Percentiles rank a stretch among this genome's conserved stretches.
These are phyloP conservation scores for Oehlia diaphana DNA, from an alignment of 192 early-diverging fungal species.

Conservation along the genomic window DNA sequence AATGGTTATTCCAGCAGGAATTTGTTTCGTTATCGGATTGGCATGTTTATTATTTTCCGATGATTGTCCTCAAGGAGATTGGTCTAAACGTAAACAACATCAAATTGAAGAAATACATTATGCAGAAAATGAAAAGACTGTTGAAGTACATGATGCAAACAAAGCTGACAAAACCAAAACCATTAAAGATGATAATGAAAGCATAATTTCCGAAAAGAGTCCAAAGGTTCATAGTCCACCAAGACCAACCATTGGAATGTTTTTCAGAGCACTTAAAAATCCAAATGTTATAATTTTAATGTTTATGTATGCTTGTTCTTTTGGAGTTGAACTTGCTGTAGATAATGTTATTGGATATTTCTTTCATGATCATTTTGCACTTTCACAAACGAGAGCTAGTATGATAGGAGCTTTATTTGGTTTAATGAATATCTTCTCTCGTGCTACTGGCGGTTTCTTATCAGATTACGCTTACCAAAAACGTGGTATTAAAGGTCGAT, in stretches of 20 bases:
- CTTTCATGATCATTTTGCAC: conserved; percentile 43
- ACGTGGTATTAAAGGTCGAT: conserved; percentile 45
- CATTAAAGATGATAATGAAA: conserved; percentile 30
- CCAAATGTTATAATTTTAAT: conserved; percentile 51
- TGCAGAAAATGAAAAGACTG: conserved; percentile 33
- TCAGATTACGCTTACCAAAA: conserved; percentile 45
- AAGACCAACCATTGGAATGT: neutral
- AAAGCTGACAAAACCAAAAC: neutral
- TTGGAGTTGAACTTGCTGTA: conserved; percentile 63
- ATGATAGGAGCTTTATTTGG: conserved; percentile 63
- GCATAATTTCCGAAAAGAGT: conserved; percentile 31
- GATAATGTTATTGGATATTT: conserved; percentile 58
- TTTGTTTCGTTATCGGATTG: conserved; percentile 39
- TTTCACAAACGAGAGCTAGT: conserved; percentile 48
- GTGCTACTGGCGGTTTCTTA: conserved; percentile 56
- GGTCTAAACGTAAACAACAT: conserved; percentile 16
- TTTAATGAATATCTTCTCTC: conserved; percentile 67
- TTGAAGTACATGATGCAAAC: conserved; percentile 41
- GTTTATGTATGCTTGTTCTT: conserved; percentile 61
- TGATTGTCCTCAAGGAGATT: conserved; percentile 45
- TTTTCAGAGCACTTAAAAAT: conserved; percentile 30
- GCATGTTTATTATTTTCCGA: conserved; percentile 39
- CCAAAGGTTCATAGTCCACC: too few relatives aligned
- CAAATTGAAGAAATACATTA: conserved; percentile 14
- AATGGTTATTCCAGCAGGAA: conserved; percentile 41